Percentiles rank a stretch among this genome's conserved stretches.
These are phyloP conservation scores for Lactarius hengduanensis DNA, from an alignment of 768 basidiomycete genomes.

Conservation along the genomic window DNA sequence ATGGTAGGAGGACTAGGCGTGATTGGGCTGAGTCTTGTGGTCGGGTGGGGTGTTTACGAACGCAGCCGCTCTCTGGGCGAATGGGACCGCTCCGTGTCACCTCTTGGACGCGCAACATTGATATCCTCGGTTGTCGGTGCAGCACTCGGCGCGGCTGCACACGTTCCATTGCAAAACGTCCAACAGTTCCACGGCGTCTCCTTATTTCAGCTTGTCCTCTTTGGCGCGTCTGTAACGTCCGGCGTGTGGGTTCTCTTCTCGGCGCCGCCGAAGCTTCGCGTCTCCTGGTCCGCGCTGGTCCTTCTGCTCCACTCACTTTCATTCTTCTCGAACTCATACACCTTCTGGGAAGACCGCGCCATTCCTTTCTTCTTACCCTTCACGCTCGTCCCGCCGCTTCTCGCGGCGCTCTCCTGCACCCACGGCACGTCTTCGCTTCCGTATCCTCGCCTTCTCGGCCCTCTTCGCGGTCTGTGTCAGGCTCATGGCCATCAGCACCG, in stretches of 20 bases:
- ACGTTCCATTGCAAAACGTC: not conserved
- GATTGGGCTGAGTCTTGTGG: constrained; percentile 54
- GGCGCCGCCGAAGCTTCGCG: constrained; percentile 26
- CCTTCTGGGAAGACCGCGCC: constrained; percentile 94
- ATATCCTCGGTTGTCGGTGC: constrained; percentile 12
- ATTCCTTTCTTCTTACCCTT: constrained; percentile 71
- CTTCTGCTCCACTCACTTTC: constrained; percentile 67
- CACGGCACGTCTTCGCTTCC: constrained; percentile 62
- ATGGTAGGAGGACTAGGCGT: constrained; percentile 73
- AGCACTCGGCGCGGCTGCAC: constrained; percentile 7
- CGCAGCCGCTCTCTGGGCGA: constrained; percentile 42
- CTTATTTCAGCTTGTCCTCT: constrained; percentile 16
- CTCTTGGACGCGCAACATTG: constrained; percentile 13
- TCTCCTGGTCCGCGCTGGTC: constrained; percentile 40
- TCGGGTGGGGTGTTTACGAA: constrained; percentile 55
- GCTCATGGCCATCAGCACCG: constrained; percentile 76
- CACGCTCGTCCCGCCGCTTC: constrained; percentile 57
- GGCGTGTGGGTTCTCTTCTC: constrained; percentile 34
- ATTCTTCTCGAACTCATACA: constrained; percentile 93
- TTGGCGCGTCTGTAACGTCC: constrained; percentile 38
- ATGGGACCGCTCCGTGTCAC: constrained; percentile 47
- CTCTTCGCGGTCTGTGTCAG: constrained; percentile 68
- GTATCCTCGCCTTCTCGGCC: constrained; percentile 70
- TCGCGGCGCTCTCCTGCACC: constrained; percentile 69
- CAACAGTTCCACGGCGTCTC: constrained; percentile 30